phyloP scores from a whole-genome alignment of 352 stramenopile species.

The Phytophthora brassicae region DNA sequence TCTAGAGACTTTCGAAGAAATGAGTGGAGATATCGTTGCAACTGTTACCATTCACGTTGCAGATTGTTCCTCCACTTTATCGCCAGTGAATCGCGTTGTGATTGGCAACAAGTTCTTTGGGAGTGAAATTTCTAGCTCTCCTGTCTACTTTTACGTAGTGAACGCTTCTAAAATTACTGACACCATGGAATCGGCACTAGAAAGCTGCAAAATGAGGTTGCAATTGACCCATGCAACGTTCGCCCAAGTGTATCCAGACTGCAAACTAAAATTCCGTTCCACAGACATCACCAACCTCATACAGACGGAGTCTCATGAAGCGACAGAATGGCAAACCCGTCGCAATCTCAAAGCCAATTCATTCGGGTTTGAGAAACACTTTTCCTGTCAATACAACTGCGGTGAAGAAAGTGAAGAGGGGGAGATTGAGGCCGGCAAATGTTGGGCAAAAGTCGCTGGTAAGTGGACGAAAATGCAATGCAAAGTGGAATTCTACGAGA shows the following conservation, averaged over 20 bases:
- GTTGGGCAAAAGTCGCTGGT: slow-evolving; percentile 16
- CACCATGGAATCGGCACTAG: too few relatives aligned
- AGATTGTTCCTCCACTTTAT: slow-evolving; percentile 1
- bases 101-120: slow-evolving; percentile 14
- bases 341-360: slow-evolving; percentile 16
- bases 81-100: slow-evolving; percentile 12
- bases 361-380: slow-evolving; percentile 25
- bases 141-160: slow-evolving; percentile 18
- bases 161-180: neutral
- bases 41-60: neutral
- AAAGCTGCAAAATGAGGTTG: slow-evolving; percentile 10
- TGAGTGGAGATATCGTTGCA: neutral
- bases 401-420: slow-evolving; percentile 5
- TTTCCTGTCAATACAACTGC: slow-evolving; percentile 20
- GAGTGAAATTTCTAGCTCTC: neutral
- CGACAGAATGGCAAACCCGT: neutral
- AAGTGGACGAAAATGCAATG: slow-evolving; percentile 19
- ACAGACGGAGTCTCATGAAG: slow-evolving; percentile 6
- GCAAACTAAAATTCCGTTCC: slow-evolving; percentile 24
- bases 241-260: slow-evolving; percentile 25
- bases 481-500: slow-evolving; percentile 25
- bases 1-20: slow-evolving; percentile 1
- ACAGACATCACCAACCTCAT: slow-evolving; percentile 25
- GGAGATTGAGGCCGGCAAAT: slow-evolving; percentile 27
- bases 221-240: slow-evolving; percentile 19